Percentiles rank a stretch among this genome's conserved stretches.
phyloP scores from a whole-genome alignment of 2,329 filamentous ascomycete species.

The Pseudogymnoascus sp. region DNA sequence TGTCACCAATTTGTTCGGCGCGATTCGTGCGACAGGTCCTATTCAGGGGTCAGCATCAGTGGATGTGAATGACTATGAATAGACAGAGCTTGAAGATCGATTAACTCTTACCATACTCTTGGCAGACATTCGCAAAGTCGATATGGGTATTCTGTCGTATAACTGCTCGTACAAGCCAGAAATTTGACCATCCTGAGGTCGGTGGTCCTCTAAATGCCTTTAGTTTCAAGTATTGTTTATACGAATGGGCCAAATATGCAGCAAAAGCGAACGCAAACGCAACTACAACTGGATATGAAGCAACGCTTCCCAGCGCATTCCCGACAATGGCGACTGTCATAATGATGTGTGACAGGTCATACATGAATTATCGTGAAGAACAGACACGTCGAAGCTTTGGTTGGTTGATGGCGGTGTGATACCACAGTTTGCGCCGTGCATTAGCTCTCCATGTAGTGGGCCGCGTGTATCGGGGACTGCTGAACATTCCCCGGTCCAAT shows the following conservation, averaged over 20 bases:
- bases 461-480: not conserved
- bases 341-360: not conserved
- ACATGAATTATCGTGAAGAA: not conserved
- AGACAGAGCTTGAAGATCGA: not conserved
- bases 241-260: not conserved
- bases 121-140: slow-evolving; percentile 1
- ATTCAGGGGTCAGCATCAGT: not conserved
- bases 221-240: not conserved
- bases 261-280: not conserved
- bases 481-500: not conserved
- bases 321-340: not conserved
- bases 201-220: not conserved
- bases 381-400: not conserved
- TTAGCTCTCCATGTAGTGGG: not conserved
- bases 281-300: not conserved
- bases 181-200: not conserved
- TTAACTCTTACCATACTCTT: slow-evolving; percentile 6
- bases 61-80: not conserved
- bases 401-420: not conserved
- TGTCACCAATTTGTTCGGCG: slow-evolving; percentile 23
- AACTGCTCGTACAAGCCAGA: slow-evolving; percentile 3
- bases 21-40: slow-evolving; percentile 21
- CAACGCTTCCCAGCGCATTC: not conserved
- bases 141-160: slow-evolving; percentile 1
- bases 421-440: not conserved